Evolutionary conservation across 2,329 filamentous ascomycete species (phyloP), one percentile per base, ranked within the genome.

Genomic region (Penicillium sp.): DNA sequence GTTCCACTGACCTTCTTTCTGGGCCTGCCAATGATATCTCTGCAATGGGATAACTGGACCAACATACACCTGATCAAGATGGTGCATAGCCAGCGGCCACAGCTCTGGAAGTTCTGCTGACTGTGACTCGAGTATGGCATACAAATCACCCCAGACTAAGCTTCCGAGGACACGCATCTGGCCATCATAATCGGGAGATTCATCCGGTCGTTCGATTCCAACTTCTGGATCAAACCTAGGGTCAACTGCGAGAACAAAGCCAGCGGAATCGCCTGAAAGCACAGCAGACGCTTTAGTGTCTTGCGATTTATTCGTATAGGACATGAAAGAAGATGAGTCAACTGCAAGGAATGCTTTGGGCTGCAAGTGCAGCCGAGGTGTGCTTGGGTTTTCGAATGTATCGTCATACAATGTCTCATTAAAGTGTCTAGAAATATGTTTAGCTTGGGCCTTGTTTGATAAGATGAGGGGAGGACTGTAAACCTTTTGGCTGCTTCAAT

Each of bases 131-230:
- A 63, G 34, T 42, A 61, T 39, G 1, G 66, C 62, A 33, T 60
- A 68, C 1, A 71, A 40, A 36, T 72, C 68, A 13, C 63, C 59
- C 66, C 69, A 71, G 10, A 71, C 44, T 4, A 71, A 52, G 21
- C 59, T 68, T 16, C 66, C 66, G 11, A 66, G 56, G 19, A 71
- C 62, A 8, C 67, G 67, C 60, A 71, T 62, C 18, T 62, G 55
- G 8, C 67, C 67, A 5, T 34, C 40, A 19, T 63, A 71, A 2
- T 52, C 56, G 1, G 63, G 63, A 1, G 55, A 60, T 16, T 64
- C 61, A 0, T 68, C 59, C 1, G 59, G 37, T 34, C 59, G 60
- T 3, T 55, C 26, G 10, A 40, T 36, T 2, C 51, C 54, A 5
- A 49, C 31, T 2, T 43, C 10, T 0, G 51, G 42, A 36, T 69